These are phyloP conservation scores for Typha latifolia DNA, from an alignment of 176 grass and related monocot species.

Conservation along the genomic window DNA sequence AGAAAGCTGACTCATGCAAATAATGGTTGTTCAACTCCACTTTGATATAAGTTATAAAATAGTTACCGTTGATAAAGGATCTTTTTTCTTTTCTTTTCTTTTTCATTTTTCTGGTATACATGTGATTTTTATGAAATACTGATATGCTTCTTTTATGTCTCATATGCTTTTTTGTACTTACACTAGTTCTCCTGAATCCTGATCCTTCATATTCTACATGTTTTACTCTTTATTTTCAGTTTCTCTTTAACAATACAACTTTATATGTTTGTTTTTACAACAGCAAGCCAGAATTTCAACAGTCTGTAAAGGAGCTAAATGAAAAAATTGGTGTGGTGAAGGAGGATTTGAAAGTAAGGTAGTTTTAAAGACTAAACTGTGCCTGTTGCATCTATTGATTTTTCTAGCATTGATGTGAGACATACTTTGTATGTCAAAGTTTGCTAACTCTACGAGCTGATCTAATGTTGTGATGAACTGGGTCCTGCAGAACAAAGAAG, in stretches of 20 bases:
- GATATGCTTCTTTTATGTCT: no score
- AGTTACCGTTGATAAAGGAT: no score
- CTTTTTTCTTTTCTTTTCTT: no score
- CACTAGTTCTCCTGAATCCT: neutral
- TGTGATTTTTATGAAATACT: no score
- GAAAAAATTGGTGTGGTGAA: slow-evolving; percentile 85
- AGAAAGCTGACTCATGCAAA: no score
- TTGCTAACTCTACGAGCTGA: neutral
- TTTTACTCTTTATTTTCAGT: slow-evolving; percentile 3
- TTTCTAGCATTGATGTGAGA: neutral
- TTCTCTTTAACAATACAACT: slow-evolving; percentile 7
- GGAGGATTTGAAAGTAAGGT: slow-evolving; percentile 94
- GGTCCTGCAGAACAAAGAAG: slow-evolving; percentile 36
- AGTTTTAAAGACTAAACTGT: slow-evolving; percentile 8
- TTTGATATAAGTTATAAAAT: no score
- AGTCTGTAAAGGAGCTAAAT: slow-evolving; percentile 74
- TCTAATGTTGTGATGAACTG: neutral
- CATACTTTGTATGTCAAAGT: neutral
- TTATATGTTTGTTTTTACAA: slow-evolving; percentile 22
- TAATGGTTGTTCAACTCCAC: no score
- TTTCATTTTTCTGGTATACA: no score
- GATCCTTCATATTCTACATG: neutral
- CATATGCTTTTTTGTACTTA: no score
- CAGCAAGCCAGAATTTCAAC: slow-evolving; percentile 88
- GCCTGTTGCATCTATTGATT: no score